phyloP scores from a whole-genome alignment of 441 rosid genomes.

The Kokia cookei region DNA sequence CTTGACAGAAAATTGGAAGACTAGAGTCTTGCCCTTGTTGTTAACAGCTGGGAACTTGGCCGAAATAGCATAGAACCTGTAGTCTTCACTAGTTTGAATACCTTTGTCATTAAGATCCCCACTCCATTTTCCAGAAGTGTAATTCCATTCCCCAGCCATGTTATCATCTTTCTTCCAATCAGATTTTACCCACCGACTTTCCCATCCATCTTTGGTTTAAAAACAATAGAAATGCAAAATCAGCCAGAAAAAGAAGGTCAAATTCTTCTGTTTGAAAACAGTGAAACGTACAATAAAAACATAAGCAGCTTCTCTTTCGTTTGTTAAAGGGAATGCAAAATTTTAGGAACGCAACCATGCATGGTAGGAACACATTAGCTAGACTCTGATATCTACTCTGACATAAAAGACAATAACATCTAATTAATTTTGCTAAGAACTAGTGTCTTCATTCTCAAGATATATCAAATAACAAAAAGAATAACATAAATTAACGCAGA shows the following conservation, averaged over 20 bases:
- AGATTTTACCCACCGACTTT: conserved; percentile 73
- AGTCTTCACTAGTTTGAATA: conserved; percentile 89
- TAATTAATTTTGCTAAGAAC: too few relatives aligned
- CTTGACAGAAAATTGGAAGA: conserved; percentile 85
- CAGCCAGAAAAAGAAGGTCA: not conserved
- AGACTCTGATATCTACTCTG: too few relatives aligned
- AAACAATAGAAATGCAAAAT: not conserved
- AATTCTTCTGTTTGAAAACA: too few relatives aligned
- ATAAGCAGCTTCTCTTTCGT: too few relatives aligned
- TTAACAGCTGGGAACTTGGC: conserved; percentile 85
- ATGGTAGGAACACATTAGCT: too few relatives aligned
- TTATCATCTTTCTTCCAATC: conserved; percentile 90
- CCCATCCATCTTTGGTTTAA: conserved; percentile 72
- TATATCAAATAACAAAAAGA: too few relatives aligned
- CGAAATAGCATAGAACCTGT: conserved; percentile 89
- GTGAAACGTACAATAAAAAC: too few relatives aligned
- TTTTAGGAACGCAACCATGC: too few relatives aligned
- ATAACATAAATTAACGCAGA: not conserved
- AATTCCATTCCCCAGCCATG: conserved; percentile 81
- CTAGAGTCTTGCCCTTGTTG: conserved; percentile 81
- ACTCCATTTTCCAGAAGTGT: conserved; percentile 83
- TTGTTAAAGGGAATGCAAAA: too few relatives aligned
- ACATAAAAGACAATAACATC: too few relatives aligned
- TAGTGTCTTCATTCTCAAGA: too few relatives aligned
- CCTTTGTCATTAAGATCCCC: conserved; percentile 88